phyloP scores from a whole-genome alignment of 2,329 filamentous ascomycete genomes.

The Tolypocladium tropicale region DNA sequence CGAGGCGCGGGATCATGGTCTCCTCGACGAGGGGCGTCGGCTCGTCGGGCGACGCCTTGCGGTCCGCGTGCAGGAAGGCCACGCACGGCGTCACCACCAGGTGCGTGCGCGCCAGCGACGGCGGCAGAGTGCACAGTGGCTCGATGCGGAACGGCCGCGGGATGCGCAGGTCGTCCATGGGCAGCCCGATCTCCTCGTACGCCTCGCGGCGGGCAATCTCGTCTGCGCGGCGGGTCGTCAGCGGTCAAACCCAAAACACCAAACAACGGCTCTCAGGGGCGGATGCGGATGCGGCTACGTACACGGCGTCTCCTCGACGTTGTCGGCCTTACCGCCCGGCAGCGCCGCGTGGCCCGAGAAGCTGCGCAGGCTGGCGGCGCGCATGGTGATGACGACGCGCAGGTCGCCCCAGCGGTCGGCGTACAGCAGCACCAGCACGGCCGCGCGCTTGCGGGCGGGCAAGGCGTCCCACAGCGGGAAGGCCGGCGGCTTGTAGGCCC shows the following conservation, averaged over 20 bases:
- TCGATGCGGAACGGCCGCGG: conserved; percentile 75
- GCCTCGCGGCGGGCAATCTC: conserved; percentile 84
- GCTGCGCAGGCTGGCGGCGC: conserved; percentile 50
- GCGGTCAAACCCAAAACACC: too few relatives aligned
- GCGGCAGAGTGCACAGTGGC: conserved; percentile 76
- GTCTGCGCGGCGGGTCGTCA: conserved; percentile 32
- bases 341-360: conserved; percentile 83
- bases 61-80: conserved; percentile 61
- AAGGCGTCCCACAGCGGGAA: conserved; percentile 53
- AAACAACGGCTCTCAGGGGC: too few relatives aligned
- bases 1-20: conserved; percentile 66
- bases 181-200: conserved; percentile 85
- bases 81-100: conserved; percentile 67
- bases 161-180: conserved; percentile 56
- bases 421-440: conserved; percentile 80
- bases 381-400: conserved; percentile 59
- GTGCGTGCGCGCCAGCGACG: conserved; percentile 62
- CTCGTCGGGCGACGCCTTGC: conserved; percentile 20
- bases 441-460: conserved; percentile 60
- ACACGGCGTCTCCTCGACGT: conserved; percentile 49
- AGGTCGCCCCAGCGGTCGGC: conserved; percentile 75
- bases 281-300: too few relatives aligned
- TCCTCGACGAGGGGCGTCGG: conserved; percentile 47
- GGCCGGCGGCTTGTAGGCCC: conserved; percentile 48
- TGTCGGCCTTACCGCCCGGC: conserved; percentile 66